Conservation (phyloP, 768 basidiomycete species). For the Atractiella rhizophila region DNA sequence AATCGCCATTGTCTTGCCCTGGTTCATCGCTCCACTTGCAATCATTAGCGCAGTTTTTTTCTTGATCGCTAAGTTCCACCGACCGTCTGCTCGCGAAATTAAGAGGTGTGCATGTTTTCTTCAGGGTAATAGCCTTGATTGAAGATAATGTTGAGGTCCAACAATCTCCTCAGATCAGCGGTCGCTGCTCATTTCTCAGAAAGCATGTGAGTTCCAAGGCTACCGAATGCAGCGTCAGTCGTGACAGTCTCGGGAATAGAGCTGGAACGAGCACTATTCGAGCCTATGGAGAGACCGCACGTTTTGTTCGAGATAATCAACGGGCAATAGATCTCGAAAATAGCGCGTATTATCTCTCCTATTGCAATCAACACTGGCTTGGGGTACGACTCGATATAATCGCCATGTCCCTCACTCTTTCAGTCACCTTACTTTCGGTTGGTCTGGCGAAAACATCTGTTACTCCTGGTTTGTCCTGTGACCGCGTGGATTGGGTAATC, state of each 20-base stretch:
- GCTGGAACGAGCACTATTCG: constrained; percentile 21
- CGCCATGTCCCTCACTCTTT: constrained; percentile 41
- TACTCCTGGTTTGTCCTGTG: too few relatives aligned
- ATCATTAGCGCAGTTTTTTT: constrained; percentile 37
- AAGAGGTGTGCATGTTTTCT: too few relatives aligned
- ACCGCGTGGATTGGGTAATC: too few relatives aligned
- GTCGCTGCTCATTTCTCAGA: constrained; percentile 84
- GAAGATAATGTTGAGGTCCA: too few relatives aligned
- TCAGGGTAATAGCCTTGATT: too few relatives aligned
- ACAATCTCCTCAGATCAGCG: constrained; percentile 57
- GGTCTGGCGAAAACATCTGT: constrained; percentile 41
- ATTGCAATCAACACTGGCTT: constrained; percentile 35
- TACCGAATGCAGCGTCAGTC: constrained; percentile 6
- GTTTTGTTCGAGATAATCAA: constrained; percentile 53
- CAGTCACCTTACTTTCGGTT: constrained; percentile 54
- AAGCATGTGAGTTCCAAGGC: constrained; percentile 47
- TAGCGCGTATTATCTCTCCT: constrained; percentile 51
- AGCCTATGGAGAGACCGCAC: constrained; percentile 47
- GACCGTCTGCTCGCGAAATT: constrained; percentile 58
- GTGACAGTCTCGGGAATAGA: too few relatives aligned
- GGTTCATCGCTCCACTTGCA: constrained; percentile 45
- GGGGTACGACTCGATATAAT: constrained; percentile 67
- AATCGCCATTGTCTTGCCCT: constrained; percentile 47
- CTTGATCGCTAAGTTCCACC: constrained; percentile 56
- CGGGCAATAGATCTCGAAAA: constrained; percentile 62